Evolutionary conservation across 176 grass and related monocot genomes (phyloP).

Genomic region (Phragmites australis): DNA sequence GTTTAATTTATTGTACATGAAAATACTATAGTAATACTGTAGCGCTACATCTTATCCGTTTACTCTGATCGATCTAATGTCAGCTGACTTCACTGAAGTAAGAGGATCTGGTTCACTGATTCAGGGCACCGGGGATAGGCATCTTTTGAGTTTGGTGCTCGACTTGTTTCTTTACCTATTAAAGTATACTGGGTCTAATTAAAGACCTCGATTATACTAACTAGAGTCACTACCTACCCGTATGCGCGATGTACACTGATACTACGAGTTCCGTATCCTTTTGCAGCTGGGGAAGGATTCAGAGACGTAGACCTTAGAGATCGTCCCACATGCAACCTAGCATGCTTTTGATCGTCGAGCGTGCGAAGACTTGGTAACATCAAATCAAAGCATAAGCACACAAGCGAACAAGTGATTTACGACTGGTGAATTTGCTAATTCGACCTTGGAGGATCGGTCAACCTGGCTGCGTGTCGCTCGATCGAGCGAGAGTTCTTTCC

Average conservation of each 20-base stretch:
- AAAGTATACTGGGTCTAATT: background rate
- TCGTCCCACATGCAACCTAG: no score
- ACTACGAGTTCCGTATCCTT: background rate
- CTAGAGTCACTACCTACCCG: constrained; percentile 39
- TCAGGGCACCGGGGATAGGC: constrained; percentile 40
- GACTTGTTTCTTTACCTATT: background rate
- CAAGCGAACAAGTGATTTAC: background rate
- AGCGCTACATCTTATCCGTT: no score
- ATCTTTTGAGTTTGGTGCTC: constrained; percentile 47
- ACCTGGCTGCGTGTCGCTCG: background rate
- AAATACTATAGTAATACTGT: no score
- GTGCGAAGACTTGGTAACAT: no score
- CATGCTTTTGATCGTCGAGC: no score
- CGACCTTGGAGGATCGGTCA: background rate
- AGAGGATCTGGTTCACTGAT: no score
- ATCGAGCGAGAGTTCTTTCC: background rate
- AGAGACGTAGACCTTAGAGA: no score
- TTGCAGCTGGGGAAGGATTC: no score
- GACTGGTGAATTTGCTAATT: background rate
- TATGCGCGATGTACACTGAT: constrained; percentile 18
- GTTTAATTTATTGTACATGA: no score
- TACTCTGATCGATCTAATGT: no score
- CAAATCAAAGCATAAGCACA: background rate
- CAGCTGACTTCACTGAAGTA: no score
- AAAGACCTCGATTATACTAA: constrained; percentile 43